A percentile compares a stretch with the other conserved stretches of the same genome.
Conservation (phyloP, 176 grass and related monocot species). For the Areca catechu region DNA sequence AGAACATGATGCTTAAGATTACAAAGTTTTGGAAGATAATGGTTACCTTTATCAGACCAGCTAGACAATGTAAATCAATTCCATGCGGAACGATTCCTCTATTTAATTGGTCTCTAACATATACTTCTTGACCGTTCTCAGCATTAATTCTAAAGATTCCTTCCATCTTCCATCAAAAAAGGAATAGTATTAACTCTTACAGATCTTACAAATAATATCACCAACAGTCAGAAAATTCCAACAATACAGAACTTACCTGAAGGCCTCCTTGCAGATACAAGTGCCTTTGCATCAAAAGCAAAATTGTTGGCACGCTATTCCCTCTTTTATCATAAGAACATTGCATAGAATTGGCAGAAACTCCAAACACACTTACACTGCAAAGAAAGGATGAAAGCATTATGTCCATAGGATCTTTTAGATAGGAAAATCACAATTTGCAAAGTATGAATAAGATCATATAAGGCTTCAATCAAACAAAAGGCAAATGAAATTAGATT, state of each 20-base stretch:
- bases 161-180: conserved; percentile 58
- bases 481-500: no score
- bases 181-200: background rate
- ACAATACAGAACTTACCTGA: conserved; percentile 36
- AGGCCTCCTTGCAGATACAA: conserved; percentile 66
- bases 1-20: no score
- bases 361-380: conserved; percentile 81
- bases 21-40: no score
- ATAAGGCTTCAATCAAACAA: no score
- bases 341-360: conserved; percentile 87
- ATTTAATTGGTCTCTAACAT: conserved; percentile 68
- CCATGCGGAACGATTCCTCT: conserved; percentile 61
- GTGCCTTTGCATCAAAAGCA: conserved; percentile 69
- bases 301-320: conserved; percentile 79
- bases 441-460: no score
- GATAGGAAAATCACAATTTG: no score
- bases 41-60: conserved; percentile 87
- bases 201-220: background rate
- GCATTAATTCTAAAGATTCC: conserved; percentile 95
- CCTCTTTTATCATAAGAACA: conserved; percentile 79
- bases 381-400: background rate
- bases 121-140: conserved; percentile 67
- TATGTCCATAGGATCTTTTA: no score
- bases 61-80: conserved; percentile 83
- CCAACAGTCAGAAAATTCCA: conserved; percentile 3